Conservation (phyloP, 2,329 filamentous ascomycete genomes). For the Fusarium decemcellulare region DNA sequence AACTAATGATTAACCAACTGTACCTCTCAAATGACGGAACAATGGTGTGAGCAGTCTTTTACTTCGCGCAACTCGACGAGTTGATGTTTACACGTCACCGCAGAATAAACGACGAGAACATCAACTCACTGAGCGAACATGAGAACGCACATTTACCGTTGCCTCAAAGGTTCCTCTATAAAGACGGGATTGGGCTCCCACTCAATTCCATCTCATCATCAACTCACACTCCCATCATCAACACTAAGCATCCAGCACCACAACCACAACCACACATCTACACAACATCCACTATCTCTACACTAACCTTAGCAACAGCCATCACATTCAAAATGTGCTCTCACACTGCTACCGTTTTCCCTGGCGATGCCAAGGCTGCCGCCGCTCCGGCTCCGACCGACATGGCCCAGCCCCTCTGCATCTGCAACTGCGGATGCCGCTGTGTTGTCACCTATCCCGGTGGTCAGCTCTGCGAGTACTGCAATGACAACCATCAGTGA, state of each 20-base stretch:
- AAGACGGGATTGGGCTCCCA: background rate
- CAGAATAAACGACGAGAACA: too few relatives aligned
- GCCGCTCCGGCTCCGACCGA: background rate
- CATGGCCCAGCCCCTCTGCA: background rate
- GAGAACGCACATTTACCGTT: background rate
- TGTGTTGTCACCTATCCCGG: background rate
- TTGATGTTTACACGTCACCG: too few relatives aligned
- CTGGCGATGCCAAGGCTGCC: background rate
- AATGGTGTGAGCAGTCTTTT: too few relatives aligned
- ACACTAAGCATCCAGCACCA: background rate
- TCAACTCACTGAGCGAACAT: background rate
- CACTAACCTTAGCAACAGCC: background rate
- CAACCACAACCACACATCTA: background rate
- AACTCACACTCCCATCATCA: background rate
- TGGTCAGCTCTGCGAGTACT: constrained; percentile 3
- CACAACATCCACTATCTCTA: background rate
- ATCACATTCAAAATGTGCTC: background rate
- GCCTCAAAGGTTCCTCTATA: background rate
- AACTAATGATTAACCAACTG: too few relatives aligned
- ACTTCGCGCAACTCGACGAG: too few relatives aligned
- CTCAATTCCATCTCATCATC: background rate
- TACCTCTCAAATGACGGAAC: too few relatives aligned
- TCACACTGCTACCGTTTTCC: background rate
- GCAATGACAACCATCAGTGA: constrained; percentile 1
- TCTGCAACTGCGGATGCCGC: background rate